Percentiles rank a stretch among this genome's conserved stretches.
phyloP scores from a whole-genome alignment of 768 basidiomycete genomes.

The Leccinum obscurum region DNA sequence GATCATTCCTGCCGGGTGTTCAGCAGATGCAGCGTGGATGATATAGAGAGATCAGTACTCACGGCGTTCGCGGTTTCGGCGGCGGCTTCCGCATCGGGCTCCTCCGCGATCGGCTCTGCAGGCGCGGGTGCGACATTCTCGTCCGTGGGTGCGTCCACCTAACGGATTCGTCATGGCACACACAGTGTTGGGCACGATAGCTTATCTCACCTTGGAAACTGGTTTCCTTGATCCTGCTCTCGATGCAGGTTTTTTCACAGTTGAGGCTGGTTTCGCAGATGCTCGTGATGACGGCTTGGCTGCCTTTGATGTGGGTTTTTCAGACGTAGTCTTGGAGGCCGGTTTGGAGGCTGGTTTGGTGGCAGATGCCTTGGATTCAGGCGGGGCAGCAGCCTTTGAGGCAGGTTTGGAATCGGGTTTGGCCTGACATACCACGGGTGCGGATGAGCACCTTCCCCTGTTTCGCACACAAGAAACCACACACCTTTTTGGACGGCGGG shows the following conservation, averaged over 20 bases:
- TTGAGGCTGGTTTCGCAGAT: conserved; percentile 45
- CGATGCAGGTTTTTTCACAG: conserved; percentile 53
- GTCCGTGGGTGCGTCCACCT: conserved; percentile 38
- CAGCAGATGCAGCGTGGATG: conserved; percentile 1
- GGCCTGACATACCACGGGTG: conserved; percentile 31
- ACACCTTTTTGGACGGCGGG: conserved; percentile 68
- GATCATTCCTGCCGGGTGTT: conserved; percentile 21
- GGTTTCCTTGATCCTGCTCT: conserved; percentile 64
- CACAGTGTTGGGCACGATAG: background rate
- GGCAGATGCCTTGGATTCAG: conserved; percentile 35
- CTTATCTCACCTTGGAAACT: conserved; percentile 51
- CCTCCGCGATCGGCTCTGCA: conserved; percentile 54
- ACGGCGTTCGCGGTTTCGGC: conserved; percentile 39
- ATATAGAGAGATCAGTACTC: conserved; percentile 8
- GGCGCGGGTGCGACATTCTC: conserved; percentile 41
- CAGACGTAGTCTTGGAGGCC: conserved; percentile 32
- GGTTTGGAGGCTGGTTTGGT: conserved; percentile 34
- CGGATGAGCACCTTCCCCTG: background rate
- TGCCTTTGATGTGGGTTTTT: conserved; percentile 45
- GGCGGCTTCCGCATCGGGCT: conserved; percentile 46
- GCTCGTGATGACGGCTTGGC: conserved; percentile 41
- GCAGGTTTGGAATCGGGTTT: conserved; percentile 40
- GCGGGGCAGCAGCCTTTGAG: conserved; percentile 31
- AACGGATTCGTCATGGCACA: conserved; percentile 1
- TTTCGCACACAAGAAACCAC: conserved; percentile 10